Evolutionary conservation across 2,329 filamentous ascomycete species (phyloP).

Genomic region (Dactylellina leptospora): DNA sequence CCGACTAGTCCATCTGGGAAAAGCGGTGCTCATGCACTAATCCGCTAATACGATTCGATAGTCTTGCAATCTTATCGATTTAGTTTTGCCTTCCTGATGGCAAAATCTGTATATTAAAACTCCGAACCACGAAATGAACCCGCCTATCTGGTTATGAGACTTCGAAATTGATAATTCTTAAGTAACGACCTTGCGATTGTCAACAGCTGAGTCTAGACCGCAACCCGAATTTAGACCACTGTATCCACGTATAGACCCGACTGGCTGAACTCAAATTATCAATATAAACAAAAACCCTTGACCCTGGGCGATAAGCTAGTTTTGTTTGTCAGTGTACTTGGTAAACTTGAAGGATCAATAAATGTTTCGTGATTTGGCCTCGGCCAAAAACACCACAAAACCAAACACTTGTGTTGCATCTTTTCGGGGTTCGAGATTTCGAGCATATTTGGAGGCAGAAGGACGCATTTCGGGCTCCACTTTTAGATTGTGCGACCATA

Average conservation of each 20-base stretch:
- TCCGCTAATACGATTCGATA: not conserved
- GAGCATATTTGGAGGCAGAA: not conserved
- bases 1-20: not conserved
- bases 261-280: not conserved
- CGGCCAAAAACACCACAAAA: no score
- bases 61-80: no score
- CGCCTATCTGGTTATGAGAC: not conserved
- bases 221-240: not conserved
- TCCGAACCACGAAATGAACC: conserved; percentile 2
- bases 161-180: conserved; percentile 22
- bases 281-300: not conserved
- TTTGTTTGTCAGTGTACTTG: no score
- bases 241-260: not conserved
- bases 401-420: not conserved
- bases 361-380: no score
- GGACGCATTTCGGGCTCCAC: conserved; percentile 5
- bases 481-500: not conserved
- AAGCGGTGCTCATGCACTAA: not conserved
- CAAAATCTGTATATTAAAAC: not conserved
- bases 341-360: no score
- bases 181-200: no score
- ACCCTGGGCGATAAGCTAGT: not conserved
- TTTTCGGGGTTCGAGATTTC: no score
- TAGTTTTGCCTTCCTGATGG: no score
- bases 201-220: no score